Evolutionary conservation across 2,329 filamentous ascomycete genomes (phyloP), one percentile per base, ranked within the genome.

Genomic region (Cladosporium sp.): DNA sequence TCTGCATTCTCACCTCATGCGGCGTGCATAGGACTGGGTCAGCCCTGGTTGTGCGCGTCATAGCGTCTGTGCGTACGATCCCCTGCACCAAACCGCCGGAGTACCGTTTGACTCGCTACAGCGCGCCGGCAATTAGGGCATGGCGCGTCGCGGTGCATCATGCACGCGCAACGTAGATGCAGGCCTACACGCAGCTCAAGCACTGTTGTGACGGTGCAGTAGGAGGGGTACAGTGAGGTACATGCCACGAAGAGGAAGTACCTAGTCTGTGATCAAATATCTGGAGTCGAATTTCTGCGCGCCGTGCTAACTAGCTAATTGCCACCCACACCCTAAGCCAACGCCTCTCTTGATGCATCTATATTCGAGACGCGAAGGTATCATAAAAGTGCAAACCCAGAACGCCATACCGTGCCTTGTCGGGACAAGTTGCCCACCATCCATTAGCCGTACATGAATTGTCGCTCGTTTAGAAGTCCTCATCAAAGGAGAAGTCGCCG

Each of bases 401-500:
- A 50, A 50, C 48, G 40, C 48, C 48, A 11, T 50, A 38, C 16
- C 48, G 32, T 43, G 33, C 48, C 8, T 10, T 38, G 35, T 42
- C 8, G 19, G 19, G 33, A 33, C 38, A 49, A 49, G 10, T 28
- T 38, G 31, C 13, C 48, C 48, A 43, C 48, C 46, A 32, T 37
- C 46, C 48, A 50, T 50, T 50, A 50, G 40, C 31, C 48, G 37
- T 50, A 50, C 48, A 50, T 5, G n/a, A 19, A 40, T 16, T 34
- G 16, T 18, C 40, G 5, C 9, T 45, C 58, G 69, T 78, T 79
- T 88, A 97, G 69, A 98, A 98, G 76, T 98, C 93, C 61, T 97
- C 92, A 63, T 97, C 91, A 66, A 98, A 97, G 71, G 75, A 80
- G 76, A 98, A 95, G 76, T 92, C 89, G 58, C 89, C 87, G 54